phyloP scores from a whole-genome alignment of 768 basidiomycete genomes.

The Lentinula raphanica region DNA sequence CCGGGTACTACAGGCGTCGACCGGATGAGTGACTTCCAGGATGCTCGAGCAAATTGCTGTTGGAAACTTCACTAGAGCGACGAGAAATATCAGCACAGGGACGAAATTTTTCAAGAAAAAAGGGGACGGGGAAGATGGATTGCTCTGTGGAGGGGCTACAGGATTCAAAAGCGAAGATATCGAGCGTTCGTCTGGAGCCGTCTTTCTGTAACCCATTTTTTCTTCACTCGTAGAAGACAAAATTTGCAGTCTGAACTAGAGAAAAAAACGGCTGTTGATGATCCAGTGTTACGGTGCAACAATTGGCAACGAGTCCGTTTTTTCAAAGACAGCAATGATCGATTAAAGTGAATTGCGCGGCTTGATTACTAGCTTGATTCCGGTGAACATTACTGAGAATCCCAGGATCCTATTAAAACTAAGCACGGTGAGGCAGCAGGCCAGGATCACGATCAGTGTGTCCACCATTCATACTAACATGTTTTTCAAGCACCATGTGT shows the following conservation, averaged over 20 bases:
- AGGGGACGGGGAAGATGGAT: neutral
- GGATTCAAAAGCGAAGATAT: neutral
- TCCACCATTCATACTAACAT: neutral
- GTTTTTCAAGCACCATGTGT: neutral
- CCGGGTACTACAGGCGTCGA: neutral
- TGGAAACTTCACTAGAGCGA: neutral
- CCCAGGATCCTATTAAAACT: neutral
- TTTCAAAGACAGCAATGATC: conserved; percentile 4
- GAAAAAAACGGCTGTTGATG: neutral
- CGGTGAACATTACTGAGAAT: neutral
- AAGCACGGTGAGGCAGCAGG: neutral
- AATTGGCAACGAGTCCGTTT: neutral
- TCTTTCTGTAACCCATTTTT: neutral
- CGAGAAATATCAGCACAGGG: neutral
- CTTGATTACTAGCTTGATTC: neutral
- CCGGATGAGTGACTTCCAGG: neutral
- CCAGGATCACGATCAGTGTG: neutral
- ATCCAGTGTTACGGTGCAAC: neutral
- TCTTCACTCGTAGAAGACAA: too few relatives aligned
- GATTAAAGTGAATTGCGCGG: conserved; percentile 4
- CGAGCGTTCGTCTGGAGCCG: neutral
- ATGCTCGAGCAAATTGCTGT: neutral
- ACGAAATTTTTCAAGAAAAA: too few relatives aligned
- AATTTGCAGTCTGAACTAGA: neutral
- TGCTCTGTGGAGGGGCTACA: neutral